Evolutionary conservation across 2,329 filamentous ascomycete species (phyloP).

Genomic region (Trichoderma semiorbis): DNA sequence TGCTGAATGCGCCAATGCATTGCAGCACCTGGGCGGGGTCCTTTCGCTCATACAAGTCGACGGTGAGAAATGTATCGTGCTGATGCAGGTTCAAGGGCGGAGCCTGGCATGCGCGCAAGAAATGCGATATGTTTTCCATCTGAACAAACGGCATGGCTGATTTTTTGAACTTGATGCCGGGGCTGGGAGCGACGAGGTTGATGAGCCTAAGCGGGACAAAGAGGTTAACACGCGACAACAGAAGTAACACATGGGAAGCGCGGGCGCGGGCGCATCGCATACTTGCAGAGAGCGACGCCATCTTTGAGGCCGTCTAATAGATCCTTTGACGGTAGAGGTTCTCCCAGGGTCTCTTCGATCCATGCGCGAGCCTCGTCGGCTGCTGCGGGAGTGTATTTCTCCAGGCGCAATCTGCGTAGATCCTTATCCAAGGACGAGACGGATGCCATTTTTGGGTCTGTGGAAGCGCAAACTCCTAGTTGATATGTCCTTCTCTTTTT

Average conservation of each 20-base stretch:
- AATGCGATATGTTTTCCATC: conserved; percentile 99
- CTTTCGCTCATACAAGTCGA: conserved; percentile 93
- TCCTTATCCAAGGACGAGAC: conserved; percentile 93
- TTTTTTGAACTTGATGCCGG: conserved; percentile 83
- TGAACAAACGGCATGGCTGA: conserved; percentile 97
- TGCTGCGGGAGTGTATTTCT: conserved; percentile 87
- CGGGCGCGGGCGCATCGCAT: conserved; percentile 32
- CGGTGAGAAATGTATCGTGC: conserved; percentile 94
- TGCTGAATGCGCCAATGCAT: conserved; percentile 87
- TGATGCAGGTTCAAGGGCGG: conserved; percentile 83
- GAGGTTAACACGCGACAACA: neutral
- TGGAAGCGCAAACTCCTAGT: neutral
- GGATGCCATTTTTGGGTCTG: conserved; percentile 69
- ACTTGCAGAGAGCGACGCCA: conserved; percentile 91
- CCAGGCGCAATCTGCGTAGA: conserved; percentile 86
- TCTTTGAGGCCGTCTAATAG: conserved; percentile 84
- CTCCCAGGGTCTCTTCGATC: conserved; percentile 79
- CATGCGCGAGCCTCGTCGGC: conserved; percentile 80
- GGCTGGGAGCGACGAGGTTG: conserved; percentile 73
- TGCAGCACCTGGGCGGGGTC: conserved; percentile 95
- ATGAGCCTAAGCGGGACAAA: conserved; percentile 58
- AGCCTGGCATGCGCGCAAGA: conserved; percentile 81
- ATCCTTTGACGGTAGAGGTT: conserved; percentile 68
- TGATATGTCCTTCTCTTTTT: neutral
- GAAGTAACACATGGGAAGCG: neutral